Evolutionary conservation across 2,329 filamentous ascomycete species (phyloP), one percentile per base, ranked within the genome.

Genomic region (Diplodia scrobiculata): DNA sequence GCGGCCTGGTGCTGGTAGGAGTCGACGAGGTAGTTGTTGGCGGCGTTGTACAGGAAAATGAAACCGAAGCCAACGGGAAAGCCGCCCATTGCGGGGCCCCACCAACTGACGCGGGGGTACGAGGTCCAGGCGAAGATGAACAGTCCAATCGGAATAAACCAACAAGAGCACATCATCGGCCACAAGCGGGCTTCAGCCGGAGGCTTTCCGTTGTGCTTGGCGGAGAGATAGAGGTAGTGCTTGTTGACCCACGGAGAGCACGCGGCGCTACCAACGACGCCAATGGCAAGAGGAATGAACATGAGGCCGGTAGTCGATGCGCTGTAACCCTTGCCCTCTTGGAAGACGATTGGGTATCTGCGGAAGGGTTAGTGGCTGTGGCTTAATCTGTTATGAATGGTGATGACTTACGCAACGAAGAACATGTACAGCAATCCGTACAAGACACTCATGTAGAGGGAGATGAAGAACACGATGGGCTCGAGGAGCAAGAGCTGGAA

Each of bases 401-500:
- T 36, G 21, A 32, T 21, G 10, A 62, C 58, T 62, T 62, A 62
- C 58, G 88, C 88, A 67, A 90, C 83, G 79, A 91, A 91, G 81
- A 90, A 91, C 88, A 91, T 90, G 82, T 91, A 91, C 17, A 90
- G 79, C 3, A 91, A 79, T 10, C 88, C 88, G 76, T 91, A 91
- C 13, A 94, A 83, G 1, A 95, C 90, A 2, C 87, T 89, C 91
- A 95, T 96, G 82, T 96, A 96, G 1, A 96, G 70, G 0, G 88
- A 87, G 72, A 96, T 89, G 72, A 95, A 86, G 70, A 96, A 86
- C 58, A 96, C 91, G 72, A 97, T 96, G 47, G 90, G 86, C 77
- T 96, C 92, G 68, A 84, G 80, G 77, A 95, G 94, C 38, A 96
- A 85, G 1, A 97, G 86, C 80, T 95, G 91, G 80, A 96, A 91